Evolutionary conservation across 768 basidiomycete genomes (phyloP).

Genomic region (Nevesoporus exiguus): DNA sequence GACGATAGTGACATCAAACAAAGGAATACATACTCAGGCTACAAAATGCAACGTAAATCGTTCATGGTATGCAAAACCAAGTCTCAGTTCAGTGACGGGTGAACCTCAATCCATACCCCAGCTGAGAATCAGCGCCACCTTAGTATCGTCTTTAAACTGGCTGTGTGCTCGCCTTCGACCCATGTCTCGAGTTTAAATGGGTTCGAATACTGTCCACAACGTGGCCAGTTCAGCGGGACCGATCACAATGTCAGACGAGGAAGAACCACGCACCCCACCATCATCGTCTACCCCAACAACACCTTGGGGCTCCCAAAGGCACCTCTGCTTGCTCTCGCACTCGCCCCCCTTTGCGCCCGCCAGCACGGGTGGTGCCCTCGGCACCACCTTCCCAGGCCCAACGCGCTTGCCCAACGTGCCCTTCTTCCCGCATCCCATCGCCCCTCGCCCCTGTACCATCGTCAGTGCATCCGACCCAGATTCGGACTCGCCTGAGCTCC

Average conservation of each 20-base stretch:
- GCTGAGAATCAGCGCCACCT: neutral
- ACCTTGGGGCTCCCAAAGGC: neutral
- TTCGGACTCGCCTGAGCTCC: conserved; percentile 14
- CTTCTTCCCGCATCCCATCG: neutral
- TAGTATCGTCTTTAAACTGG: neutral
- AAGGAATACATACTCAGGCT: neutral
- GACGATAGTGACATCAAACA: too few relatives aligned
- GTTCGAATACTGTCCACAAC: conserved; percentile 1
- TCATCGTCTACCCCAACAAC: neutral
- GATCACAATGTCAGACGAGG: neutral
- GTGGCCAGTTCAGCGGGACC: neutral
- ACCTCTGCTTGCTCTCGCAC: neutral
- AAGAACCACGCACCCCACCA: conserved; percentile 3
- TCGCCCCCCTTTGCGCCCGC: neutral
- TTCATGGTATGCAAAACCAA: neutral
- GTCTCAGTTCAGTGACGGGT: neutral
- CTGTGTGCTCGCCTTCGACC: conserved; percentile 14
- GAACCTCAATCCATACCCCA: neutral
- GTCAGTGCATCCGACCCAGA: conserved; percentile 4
- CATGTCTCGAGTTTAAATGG: conserved; percentile 1
- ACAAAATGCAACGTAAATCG: neutral
- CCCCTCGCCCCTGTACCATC: neutral
- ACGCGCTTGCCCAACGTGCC: conserved; percentile 1
- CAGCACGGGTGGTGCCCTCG: neutral
- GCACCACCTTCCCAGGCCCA: conserved; percentile 5